Conservation (phyloP, 805 yeast species). For the Wickerhamiella sorbophila region DNA sequence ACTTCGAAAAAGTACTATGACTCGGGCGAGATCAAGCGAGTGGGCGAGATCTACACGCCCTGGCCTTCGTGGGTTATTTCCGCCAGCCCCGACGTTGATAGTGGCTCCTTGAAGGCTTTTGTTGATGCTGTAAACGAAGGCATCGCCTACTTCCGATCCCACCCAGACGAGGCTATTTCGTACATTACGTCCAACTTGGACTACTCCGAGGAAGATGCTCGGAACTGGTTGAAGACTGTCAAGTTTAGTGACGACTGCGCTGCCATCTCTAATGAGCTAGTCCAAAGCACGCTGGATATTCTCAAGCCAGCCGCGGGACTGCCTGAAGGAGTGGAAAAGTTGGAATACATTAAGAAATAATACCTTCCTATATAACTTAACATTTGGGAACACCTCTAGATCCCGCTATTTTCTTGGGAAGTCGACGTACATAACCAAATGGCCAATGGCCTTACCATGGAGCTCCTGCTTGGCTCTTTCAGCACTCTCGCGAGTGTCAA, state of each 20-base stretch:
- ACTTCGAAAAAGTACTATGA: slow-evolving; percentile 80
- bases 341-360: slow-evolving; percentile 9
- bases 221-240: slow-evolving; percentile 71
- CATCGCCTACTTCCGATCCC: slow-evolving; percentile 42
- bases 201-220: slow-evolving; percentile 63
- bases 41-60: slow-evolving; percentile 85
- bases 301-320: slow-evolving; percentile 52
- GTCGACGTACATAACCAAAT: slow-evolving; percentile 50
- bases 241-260: slow-evolving; percentile 37
- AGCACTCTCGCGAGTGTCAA: slow-evolving; percentile 46
- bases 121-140: slow-evolving; percentile 49
- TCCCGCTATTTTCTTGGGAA: slow-evolving; percentile 22
- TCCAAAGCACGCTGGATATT: slow-evolving; percentile 40
- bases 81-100: slow-evolving; percentile 31
- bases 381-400: not conserved
- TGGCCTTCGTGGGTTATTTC: slow-evolving; percentile 93
- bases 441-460: slow-evolving; percentile 87
- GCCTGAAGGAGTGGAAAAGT: slow-evolving; percentile 15
- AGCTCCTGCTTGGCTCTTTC: slow-evolving; percentile 59
- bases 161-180: slow-evolving; percentile 50
- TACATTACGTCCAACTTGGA: slow-evolving; percentile 57
- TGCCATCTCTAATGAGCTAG: slow-evolving; percentile 37
- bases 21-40: slow-evolving; percentile 57
- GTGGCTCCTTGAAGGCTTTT: slow-evolving; percentile 28
- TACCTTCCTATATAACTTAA: not conserved